Evolutionary conservation across 306 rosid species (phyloP), one percentile per base, ranked within the genome.

Genomic region (Boehmeria nivea): DNA sequence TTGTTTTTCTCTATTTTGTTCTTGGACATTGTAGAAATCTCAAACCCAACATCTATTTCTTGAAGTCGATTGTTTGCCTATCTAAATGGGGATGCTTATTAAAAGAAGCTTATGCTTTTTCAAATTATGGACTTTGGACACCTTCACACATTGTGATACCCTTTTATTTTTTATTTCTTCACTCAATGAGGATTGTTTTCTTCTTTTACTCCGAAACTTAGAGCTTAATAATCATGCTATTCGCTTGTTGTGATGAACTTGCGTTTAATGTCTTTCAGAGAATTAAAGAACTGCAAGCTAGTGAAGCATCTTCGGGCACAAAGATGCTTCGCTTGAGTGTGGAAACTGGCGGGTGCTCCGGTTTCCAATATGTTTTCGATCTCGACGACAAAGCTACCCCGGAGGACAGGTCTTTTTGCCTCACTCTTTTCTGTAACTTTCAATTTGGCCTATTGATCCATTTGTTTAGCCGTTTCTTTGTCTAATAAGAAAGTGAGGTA

Each of bases 291-390:
- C 54, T 91, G 24, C 80, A 78, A 71, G 79, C 76, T 14, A 65
- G 54, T 74, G 91, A 80, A 64, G 64, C 76, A 24, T 59, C 80
- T 17, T 27, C 19, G 1, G 73, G 67, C 22, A 73, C 49, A 27
- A 91, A 75, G 81, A 33, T 81, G 81, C 96, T 91, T 47, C 93
- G 88, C 6, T 72, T 88, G 71, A 70, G 96, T 56, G 96, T 87
- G 18, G 99, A 91, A 77, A 87, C 79, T 7, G 99, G 99, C 51
- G 99, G 99, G 15, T 91, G 99, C 76, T 87, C 99, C 43, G 99
- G 99, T n/a, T 91, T 91, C 63, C 96, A 87, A 63, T 87, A 91
- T 73, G 94, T 80, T 53, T 91, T 91, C 54, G 54, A 87, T 76
- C 76, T 91, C 57, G 96, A 87, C 42, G 80, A 78, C 63, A 75